Evolutionary conservation across 2,329 filamentous ascomycete species (phyloP).

Genomic region (Raffaelea ambrosiae): DNA sequence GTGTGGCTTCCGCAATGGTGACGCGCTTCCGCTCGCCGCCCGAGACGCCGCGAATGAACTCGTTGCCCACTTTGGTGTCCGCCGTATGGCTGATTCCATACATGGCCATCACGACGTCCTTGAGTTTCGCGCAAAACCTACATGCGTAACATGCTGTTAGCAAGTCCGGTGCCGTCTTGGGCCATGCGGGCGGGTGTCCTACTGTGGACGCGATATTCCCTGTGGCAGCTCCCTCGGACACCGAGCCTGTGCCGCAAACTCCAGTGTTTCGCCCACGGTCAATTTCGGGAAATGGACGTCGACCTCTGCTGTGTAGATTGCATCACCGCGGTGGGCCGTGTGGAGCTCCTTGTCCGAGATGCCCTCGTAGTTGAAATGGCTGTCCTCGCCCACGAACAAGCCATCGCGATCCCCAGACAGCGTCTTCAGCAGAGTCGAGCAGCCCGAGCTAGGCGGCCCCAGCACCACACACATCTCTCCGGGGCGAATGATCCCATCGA

Average conservation of each 20-base stretch:
- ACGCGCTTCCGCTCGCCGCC: conserved; percentile 65
- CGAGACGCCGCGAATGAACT: conserved; percentile 61
- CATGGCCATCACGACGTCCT: conserved; percentile 66
- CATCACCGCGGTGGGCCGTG: conserved; percentile 68
- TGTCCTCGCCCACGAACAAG: conserved; percentile 59
- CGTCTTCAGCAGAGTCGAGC: conserved; percentile 76
- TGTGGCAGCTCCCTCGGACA: conserved; percentile 53
- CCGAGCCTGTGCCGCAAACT: conserved; percentile 66
- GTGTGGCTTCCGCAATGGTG: conserved; percentile 50
- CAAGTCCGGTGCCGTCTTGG: too few species aligned
- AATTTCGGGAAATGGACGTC: conserved; percentile 74
- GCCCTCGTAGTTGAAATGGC: conserved; percentile 75
- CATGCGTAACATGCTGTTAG: conserved; percentile 39
- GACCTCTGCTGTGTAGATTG: conserved; percentile 78
- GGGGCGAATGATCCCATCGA: conserved; percentile 58
- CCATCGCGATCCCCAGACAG: conserved; percentile 75
- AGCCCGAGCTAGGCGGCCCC: conserved; percentile 61
- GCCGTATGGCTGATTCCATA: conserved; percentile 67
- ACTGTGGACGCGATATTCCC: too few species aligned
- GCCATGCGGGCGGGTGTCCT: too few species aligned
- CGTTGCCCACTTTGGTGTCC: conserved; percentile 67
- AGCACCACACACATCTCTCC: conserved; percentile 71
- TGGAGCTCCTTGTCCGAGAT: conserved; percentile 66
- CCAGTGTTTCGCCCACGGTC: conserved; percentile 68
- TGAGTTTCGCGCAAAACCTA: conserved; percentile 52